These are phyloP conservation scores for Naganishia antarctica DNA, from an alignment of 768 basidiomycete species.

Conservation along the genomic window DNA sequence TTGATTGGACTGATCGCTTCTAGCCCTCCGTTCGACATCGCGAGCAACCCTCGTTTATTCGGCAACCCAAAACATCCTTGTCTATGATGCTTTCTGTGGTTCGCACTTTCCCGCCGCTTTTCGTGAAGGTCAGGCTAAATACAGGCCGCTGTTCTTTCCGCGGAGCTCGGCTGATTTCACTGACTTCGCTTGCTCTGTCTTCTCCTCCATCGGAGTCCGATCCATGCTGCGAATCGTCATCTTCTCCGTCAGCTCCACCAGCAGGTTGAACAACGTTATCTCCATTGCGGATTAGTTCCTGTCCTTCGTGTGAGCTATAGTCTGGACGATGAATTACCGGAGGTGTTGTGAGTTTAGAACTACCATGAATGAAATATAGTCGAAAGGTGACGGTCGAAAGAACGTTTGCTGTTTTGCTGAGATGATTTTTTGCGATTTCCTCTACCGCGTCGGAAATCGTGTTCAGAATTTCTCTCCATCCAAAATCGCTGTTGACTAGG, in stretches of 20 bases:
- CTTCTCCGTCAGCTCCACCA: neutral
- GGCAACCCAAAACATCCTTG: neutral
- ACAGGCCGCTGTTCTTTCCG: neutral
- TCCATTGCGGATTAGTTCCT: neutral
- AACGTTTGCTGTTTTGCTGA: neutral
- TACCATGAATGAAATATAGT: conserved; percentile 1
- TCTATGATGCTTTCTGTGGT: neutral
- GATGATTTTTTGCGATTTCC: neutral
- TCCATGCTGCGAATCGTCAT: neutral
- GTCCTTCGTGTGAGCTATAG: neutral
- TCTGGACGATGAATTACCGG: neutral
- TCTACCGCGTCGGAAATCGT: neutral
- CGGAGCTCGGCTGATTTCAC: too few relatives aligned
- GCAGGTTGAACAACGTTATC: neutral
- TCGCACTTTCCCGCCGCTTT: neutral
- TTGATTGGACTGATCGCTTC: too few relatives aligned
- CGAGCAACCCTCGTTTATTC: neutral
- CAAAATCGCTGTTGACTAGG: neutral
- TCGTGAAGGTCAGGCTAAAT: neutral
- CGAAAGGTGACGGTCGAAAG: neutral
- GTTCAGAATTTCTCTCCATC: neutral
- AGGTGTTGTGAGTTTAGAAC: neutral
- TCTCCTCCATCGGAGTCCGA: too few relatives aligned
- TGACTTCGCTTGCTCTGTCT: too few relatives aligned
- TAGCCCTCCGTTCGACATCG: neutral